Base-by-base conservation (phyloP, 352 stramenopile genomes). In the Blastocystis sp. region DNA sequence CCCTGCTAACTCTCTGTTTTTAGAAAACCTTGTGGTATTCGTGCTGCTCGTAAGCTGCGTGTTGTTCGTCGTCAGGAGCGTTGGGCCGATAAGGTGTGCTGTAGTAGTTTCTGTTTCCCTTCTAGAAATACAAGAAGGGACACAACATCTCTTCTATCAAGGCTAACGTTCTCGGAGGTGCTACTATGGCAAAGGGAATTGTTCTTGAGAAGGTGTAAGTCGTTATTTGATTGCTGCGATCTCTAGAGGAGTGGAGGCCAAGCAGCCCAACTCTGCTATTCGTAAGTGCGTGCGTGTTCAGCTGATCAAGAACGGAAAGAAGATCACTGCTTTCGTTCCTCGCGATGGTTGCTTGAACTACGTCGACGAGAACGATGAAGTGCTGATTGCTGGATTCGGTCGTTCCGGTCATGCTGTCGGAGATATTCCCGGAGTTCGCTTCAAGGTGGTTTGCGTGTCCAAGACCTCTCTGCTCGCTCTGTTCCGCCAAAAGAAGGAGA, bases 261-360 rank as follows among this genome's bases (percentile, higher is more conserved):
- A 99, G 94, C 97, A 99, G 94, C 97, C 97, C 82, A 99, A 99
- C 95, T 99, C 96, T 61, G 97, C 97, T 90, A 99, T 99, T 94
- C 96, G 97, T 92, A 99, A 99, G 94, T 98, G 96, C 92, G 96
- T 97, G 55, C 96, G 97, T 93, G 97, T 99, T 88, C 97, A 99
- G 94, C 93, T 99, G 56, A 99, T 99, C 93, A 99, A 99, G 96
- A 99, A 99, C 93, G 98, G 96, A 91, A 99, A 99, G 96, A 99
- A 99, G 94, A 99, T 99, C 92, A 97, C 97, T 34, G 97, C 97
- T 89, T 99, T 99, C 94, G 97, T 99, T 89, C 97, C 97, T 76
- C 94, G 97, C 70, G 97, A 99, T 96, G 97, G 97, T 94, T 99
- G 97, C 93, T 93, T 99, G 91, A 99, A 99, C 95, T 99, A 98